A percentile compares a stretch with the other conserved stretches of the same genome.
Evolutionary conservation across 2,329 filamentous ascomycete genomes (phyloP).

Genomic region (Biscogniauxia marginata): DNA sequence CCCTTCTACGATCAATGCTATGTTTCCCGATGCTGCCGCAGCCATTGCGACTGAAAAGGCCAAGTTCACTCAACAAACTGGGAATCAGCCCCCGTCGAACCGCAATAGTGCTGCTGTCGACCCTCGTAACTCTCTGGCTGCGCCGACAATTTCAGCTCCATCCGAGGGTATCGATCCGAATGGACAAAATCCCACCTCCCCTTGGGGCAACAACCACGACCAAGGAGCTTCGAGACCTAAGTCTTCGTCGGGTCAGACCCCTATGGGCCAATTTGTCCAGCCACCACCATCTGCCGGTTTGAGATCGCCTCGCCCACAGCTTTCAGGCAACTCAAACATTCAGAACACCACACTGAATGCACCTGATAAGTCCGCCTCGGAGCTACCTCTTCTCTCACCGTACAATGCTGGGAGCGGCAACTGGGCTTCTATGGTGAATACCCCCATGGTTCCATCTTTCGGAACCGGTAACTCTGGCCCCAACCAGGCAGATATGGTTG

Average conservation of each 20-base stretch:
- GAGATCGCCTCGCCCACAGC: constrained; percentile 72
- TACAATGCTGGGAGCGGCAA: constrained; percentile 79
- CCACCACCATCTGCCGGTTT: constrained; percentile 72
- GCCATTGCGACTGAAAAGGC: constrained; percentile 99
- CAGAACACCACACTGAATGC: constrained; percentile 81
- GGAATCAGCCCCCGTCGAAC: constrained; percentile 85
- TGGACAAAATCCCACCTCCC: constrained; percentile 69
- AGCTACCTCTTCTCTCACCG: constrained; percentile 83
- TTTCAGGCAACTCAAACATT: constrained; percentile 67
- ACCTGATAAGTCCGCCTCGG: constrained; percentile 64
- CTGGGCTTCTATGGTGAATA: constrained; percentile 99
- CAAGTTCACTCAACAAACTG: constrained; percentile 93
- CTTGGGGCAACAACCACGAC: constrained; percentile 66
- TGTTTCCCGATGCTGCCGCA: constrained; percentile 97
- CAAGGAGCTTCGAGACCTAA: constrained; percentile 64
- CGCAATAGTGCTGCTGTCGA: constrained; percentile 84
- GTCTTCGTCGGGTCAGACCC: constrained; percentile 72
- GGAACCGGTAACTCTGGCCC: constrained; percentile 59
- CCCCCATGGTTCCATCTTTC: constrained; percentile 90
- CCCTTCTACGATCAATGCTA: constrained; percentile 89
- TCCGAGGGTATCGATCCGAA: constrained; percentile 61
- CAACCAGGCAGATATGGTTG: constrained; percentile 93
- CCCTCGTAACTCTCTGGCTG: constrained; percentile 70
- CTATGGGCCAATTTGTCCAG: constrained; percentile 95
- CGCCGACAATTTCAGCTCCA: constrained; percentile 71